These are phyloP conservation scores for Alternaria consortialis DNA, from an alignment of 2,329 filamentous ascomycete species.

Conservation along the genomic window DNA sequence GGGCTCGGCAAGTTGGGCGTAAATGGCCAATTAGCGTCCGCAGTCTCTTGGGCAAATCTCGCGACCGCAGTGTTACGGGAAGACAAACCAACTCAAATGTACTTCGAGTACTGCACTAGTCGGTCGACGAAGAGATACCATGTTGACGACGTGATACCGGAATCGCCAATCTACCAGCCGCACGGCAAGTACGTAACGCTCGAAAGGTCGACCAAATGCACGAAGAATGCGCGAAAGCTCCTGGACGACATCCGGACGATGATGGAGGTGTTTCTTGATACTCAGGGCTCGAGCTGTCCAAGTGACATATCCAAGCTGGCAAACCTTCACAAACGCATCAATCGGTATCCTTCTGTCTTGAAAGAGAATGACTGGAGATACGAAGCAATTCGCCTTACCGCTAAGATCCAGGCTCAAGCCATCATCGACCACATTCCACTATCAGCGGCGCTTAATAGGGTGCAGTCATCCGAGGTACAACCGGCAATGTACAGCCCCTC, in stretches of 20 bases:
- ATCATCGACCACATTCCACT: constrained; percentile 39
- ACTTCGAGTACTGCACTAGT: constrained; percentile 35
- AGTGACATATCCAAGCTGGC: constrained; percentile 26
- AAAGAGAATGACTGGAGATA: constrained; percentile 42
- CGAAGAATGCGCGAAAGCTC: constrained; percentile 28
- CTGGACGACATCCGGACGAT: constrained; percentile 41
- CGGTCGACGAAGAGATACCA: constrained; percentile 26
- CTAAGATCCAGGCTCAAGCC: constrained; percentile 44
- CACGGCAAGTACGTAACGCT: constrained; percentile 40
- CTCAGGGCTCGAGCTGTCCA: constrained; percentile 26
- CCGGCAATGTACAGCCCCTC: constrained; percentile 13
- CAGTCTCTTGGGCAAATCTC: constrained; percentile 44
- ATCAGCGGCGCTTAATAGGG: constrained; percentile 36
- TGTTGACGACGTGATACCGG: constrained; percentile 38
- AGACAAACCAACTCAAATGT: constrained; percentile 34
- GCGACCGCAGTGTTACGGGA: constrained; percentile 47
- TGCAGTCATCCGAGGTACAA: constrained; percentile 7
- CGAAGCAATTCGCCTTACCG: constrained; percentile 47
- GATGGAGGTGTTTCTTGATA: constrained; percentile 41
- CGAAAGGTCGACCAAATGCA: constrained; percentile 28
- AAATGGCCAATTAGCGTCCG: constrained; percentile 42
- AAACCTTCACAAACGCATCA: constrained; percentile 33
- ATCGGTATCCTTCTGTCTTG: constrained; percentile 26
- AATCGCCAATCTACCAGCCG: constrained; percentile 50
- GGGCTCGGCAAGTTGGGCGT: constrained; percentile 44